Percentiles rank a stretch among this genome's conserved stretches.
These are phyloP conservation scores for Coemansia sp. DNA, from an alignment of 192 early-diverging fungal genomes.

Conservation along the genomic window DNA sequence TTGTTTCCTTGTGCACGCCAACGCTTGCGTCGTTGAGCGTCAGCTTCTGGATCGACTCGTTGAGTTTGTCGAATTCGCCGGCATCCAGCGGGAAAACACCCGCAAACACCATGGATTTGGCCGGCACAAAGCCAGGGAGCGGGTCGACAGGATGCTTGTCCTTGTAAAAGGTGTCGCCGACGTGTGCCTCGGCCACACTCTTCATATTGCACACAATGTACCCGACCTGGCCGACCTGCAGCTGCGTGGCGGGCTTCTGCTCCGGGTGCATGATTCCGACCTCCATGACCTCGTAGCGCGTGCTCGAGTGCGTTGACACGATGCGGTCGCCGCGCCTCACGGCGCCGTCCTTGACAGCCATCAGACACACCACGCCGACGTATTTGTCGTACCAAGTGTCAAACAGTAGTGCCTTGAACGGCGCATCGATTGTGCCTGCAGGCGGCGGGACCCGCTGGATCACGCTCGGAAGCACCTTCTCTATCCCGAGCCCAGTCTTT, in stretches of 20 bases:
- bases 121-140: slow-evolving; percentile 89
- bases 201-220: slow-evolving; percentile 94
- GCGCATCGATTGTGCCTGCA: slow-evolving; percentile 58
- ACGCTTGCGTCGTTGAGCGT: slow-evolving; percentile 97
- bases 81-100: slow-evolving; percentile 92
- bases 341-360: slow-evolving; percentile 84
- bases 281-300: slow-evolving; percentile 84
- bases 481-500: slow-evolving; percentile 77
- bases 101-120: slow-evolving; percentile 96
- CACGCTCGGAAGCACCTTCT: slow-evolving; percentile 70
- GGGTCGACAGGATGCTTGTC: slow-evolving; percentile 64
- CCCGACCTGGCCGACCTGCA: slow-evolving; percentile 78
- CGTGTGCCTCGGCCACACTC: slow-evolving; percentile 84
- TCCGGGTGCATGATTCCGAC: slow-evolving; percentile 96
- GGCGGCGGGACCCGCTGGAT: slow-evolving; percentile 83
- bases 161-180: slow-evolving; percentile 93
- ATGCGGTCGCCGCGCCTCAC: slow-evolving; percentile 78
- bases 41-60: slow-evolving; percentile 89
- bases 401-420: slow-evolving; percentile 89
- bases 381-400: slow-evolving; percentile 99
- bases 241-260: slow-evolving; percentile 59
- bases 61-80: slow-evolving; percentile 81
- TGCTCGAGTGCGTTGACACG: slow-evolving; percentile 72
- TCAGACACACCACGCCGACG: slow-evolving; percentile 92
- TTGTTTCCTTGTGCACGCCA: slow-evolving; percentile 79